Evolutionary conservation across 768 basidiomycete genomes (phyloP), one percentile per base, ranked within the genome.

Genomic region (Rickenella mellea): DNA sequence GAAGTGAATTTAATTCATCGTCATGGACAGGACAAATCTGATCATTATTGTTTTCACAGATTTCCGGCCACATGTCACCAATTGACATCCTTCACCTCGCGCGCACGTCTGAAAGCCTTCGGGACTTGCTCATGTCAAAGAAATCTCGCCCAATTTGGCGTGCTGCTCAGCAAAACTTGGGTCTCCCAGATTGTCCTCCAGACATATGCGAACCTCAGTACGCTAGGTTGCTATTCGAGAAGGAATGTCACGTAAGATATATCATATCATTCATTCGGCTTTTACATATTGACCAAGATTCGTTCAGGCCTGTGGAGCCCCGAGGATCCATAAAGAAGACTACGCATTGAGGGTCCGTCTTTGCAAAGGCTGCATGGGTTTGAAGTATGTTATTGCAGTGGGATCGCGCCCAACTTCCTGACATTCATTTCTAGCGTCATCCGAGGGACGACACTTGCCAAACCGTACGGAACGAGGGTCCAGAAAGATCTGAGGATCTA

Each of bases 81-180:
- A 12, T 51, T 24, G 55, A 57, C 39, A 26, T 57, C 17, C 40
- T 57, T 10, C 45, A 47, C 4, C 48, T 57, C 2, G 27, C 54
- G 0, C 48, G 55, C n/a, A 27, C 43, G 1, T 48, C 45, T 12
- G 40, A 40, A 11, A 26, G 27, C 11, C 22, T 53, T 8, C 46
- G 51, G 6, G 22, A 21, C 2, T 35, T 46, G 27, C 47, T 57
- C 2, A 46, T 47, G 19, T 44, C 52, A 1, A 49, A 43, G 17
- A 29, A 27, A 1, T 44, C 52, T n/a, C 40, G 46, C 27, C 36
- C 41, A 14, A 50, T 52, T 19, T 57, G 55, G 55, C 20, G 37
- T 5, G 43, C 42, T 0, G 54, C 54, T 15, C 43, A 50, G 19
- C 36, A 27, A 19, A 43, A 43, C 25, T 26, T 51, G 33, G 33